phyloP scores from a whole-genome alignment of 805 yeast species.

The Blastobotrys attinorum region DNA sequence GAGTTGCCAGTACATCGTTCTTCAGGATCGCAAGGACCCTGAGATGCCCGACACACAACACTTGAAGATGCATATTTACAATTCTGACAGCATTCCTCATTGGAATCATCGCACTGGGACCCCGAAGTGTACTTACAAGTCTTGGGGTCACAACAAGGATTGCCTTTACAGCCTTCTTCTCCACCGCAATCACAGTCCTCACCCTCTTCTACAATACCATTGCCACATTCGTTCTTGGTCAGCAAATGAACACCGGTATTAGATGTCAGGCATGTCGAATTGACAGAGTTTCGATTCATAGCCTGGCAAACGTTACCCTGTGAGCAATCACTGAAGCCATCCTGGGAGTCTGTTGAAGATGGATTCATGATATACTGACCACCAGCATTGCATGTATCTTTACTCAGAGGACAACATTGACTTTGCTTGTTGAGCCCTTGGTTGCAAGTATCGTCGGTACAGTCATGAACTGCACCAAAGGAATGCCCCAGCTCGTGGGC shows the following conservation, averaged over 20 bases:
- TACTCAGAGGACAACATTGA: constrained; percentile 30
- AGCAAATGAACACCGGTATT: constrained; percentile 25
- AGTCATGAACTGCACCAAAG: constrained; percentile 36
- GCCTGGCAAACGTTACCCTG: constrained; percentile 30
- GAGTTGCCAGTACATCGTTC: constrained; percentile 30
- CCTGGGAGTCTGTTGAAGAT: constrained; percentile 22
- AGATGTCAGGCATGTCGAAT: constrained; percentile 25
- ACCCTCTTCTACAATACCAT: constrained; percentile 33
- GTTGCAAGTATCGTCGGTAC: constrained; percentile 29
- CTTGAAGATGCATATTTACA: constrained; percentile 26
- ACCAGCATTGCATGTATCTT: constrained; percentile 25
- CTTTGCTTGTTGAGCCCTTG: constrained; percentile 20
- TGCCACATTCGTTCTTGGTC: constrained; percentile 29
- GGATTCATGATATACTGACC: constrained; percentile 33
- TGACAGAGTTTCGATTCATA: constrained; percentile 21
- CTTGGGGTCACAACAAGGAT: constrained; percentile 27
- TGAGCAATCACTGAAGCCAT: constrained; percentile 27
- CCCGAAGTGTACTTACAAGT: constrained; percentile 26
- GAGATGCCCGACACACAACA: constrained; percentile 26
- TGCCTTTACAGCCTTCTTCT: constrained; percentile 25
- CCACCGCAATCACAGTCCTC: constrained; percentile 35
- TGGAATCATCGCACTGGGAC: constrained; percentile 27
- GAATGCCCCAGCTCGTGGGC: constrained; percentile 35
- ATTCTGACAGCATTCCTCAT: constrained; percentile 26
- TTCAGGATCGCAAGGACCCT: constrained; percentile 30